These are phyloP conservation scores for Acrocalymma vagum DNA, from an alignment of 2,329 filamentous ascomycete species.

Conservation along the genomic window DNA sequence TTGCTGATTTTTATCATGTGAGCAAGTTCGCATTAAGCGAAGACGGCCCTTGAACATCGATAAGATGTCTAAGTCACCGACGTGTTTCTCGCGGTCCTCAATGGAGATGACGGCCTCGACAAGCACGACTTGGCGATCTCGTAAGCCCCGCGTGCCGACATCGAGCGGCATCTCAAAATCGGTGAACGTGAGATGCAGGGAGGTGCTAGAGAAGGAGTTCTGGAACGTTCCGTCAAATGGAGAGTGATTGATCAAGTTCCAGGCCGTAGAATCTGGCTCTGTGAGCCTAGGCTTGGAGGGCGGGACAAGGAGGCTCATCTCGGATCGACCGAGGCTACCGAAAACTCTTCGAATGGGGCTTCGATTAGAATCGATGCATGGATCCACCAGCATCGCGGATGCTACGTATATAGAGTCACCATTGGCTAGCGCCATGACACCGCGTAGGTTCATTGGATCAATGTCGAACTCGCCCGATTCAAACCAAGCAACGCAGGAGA, in stretches of 20 bases:
- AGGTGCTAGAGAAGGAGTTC: constrained; percentile 5
- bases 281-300: constrained; percentile 1
- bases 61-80: constrained; percentile 13
- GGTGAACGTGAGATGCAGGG: constrained; percentile 13
- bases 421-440: constrained; percentile 4
- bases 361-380: not conserved
- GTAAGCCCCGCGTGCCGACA: not conserved
- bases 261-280: not conserved
- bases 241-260: constrained; percentile 1
- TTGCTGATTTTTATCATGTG: too few species aligned
- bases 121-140: constrained; percentile 2
- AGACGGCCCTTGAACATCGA: too few species aligned
- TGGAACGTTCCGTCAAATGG: constrained; percentile 1
- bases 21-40: too few species aligned
- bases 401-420: constrained; percentile 11
- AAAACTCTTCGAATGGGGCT: constrained; percentile 3
- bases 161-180: constrained; percentile 8
- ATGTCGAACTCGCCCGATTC: constrained; percentile 12
- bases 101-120: constrained; percentile 10
- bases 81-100: constrained; percentile 1
- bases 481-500: constrained; percentile 9
- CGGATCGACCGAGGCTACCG: constrained; percentile 8
- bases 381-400: constrained; percentile 1
- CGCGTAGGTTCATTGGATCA: not conserved
- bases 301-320: constrained; percentile 5